Percentiles rank a stretch among this genome's conserved stretches.
Conservation (phyloP, 768 basidiomycete species). For the Lentinula guzmanii region DNA sequence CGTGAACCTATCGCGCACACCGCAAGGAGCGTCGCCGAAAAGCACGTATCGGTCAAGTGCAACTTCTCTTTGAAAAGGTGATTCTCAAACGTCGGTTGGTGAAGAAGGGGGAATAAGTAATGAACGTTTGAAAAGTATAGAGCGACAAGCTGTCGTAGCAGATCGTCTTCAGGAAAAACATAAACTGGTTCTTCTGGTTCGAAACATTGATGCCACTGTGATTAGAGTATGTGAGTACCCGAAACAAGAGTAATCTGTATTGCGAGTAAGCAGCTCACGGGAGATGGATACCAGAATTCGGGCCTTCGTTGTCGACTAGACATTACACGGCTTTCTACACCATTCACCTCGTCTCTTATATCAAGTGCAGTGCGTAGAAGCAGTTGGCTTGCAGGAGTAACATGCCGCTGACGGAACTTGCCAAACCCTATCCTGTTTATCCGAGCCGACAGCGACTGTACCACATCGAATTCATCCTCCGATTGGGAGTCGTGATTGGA, state of each 20-base stretch:
- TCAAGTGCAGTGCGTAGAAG: conserved; percentile 1
- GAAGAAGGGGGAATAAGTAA: conserved; percentile 38
- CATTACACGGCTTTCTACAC: not conserved
- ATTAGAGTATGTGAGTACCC: not conserved
- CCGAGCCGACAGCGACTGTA: not conserved
- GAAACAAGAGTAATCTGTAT: not conserved
- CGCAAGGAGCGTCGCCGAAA: conserved; percentile 40
- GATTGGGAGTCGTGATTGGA: not conserved
- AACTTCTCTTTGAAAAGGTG: conserved; percentile 25
- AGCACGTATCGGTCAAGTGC: conserved; percentile 31
- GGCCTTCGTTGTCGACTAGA: not conserved
- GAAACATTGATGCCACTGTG: not conserved
- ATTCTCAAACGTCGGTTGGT: conserved; percentile 43
- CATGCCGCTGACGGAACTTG: not conserved
- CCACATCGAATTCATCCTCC: not conserved
- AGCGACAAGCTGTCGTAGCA: conserved; percentile 37
- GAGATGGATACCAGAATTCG: conserved; percentile 1
- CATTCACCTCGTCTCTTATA: not conserved
- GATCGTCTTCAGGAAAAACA: conserved; percentile 29
- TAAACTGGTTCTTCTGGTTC: conserved; percentile 10
- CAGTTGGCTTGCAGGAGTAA: not conserved
- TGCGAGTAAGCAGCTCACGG: not conserved
- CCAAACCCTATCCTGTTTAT: not conserved
- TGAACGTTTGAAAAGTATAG: conserved; percentile 42
- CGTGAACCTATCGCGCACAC: conserved; percentile 48